Evolutionary conservation across 768 basidiomycete genomes (phyloP).

Genomic region (Leccinum barrowsii): DNA sequence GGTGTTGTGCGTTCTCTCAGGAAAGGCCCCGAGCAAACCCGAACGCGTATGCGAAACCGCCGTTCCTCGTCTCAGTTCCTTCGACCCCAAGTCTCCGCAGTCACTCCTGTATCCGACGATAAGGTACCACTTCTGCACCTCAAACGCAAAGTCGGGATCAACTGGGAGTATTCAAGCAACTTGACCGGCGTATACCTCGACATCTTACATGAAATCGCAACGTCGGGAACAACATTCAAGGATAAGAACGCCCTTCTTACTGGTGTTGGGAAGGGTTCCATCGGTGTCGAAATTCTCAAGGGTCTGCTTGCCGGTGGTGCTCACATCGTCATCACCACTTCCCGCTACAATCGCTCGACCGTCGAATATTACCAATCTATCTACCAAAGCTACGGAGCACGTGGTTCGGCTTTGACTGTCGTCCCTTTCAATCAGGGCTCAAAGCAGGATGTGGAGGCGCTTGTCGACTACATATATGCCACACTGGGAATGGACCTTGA

Average conservation of each 20-base stretch:
- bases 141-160: constrained; percentile 92
- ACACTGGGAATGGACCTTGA: constrained; percentile 95
- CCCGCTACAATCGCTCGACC: constrained; percentile 90
- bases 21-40: constrained; percentile 63
- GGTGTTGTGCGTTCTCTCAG: constrained; percentile 93
- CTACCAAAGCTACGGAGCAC: constrained; percentile 92
- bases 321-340: constrained; percentile 96
- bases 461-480: constrained; percentile 97
- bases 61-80: constrained; percentile 97
- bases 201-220: constrained; percentile 96
- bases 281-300: constrained; percentile 96
- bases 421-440: constrained; percentile 99
- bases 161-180: constrained; percentile 98
- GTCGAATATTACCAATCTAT: constrained; percentile 99
- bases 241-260: constrained; percentile 98
- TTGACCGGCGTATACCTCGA: constrained; percentile 94
- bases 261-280: constrained; percentile 96
- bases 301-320: constrained; percentile 95
- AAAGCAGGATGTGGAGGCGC: constrained; percentile 96
- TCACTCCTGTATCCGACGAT: constrained; percentile 72
- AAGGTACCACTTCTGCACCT: constrained; percentile 93
- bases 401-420: constrained; percentile 94
- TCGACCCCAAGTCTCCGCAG: constrained; percentile 77
- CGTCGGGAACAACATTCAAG: constrained; percentile 96
- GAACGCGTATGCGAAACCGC: constrained; percentile 62